A percentile compares a stretch with the other conserved stretches of the same genome.
Evolutionary conservation across 2,329 filamentous ascomycete species (phyloP).

Genomic region (Colletotrichum horii): DNA sequence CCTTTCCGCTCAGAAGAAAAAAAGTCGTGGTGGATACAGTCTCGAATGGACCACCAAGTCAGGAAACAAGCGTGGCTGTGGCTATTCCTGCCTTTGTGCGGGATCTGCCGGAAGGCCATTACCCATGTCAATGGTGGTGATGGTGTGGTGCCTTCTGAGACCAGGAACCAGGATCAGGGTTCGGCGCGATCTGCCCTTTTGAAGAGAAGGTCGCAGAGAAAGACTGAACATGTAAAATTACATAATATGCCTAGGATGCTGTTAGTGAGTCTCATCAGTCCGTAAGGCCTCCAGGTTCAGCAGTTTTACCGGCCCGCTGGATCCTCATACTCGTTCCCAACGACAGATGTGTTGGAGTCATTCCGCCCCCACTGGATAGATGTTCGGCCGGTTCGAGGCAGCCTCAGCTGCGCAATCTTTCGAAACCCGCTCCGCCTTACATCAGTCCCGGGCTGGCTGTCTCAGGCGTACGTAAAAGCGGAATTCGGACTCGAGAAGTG

Average conservation of each 20-base stretch:
- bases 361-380: not conserved
- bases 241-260: not conserved
- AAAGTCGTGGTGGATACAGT: not conserved
- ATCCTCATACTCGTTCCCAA: not conserved
- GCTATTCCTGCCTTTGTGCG: not conserved
- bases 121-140: not conserved
- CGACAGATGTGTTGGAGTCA: not conserved
- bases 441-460: not conserved
- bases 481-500: not conserved
- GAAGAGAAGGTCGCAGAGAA: not conserved
- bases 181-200: not conserved
- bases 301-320: not conserved
- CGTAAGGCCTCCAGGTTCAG: not conserved
- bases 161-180: not conserved
- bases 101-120: not conserved
- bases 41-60: not conserved
- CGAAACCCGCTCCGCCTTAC: not conserved
- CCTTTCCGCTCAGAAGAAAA: not conserved
- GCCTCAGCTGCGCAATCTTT: not conserved
- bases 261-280: not conserved
- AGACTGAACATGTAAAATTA: not conserved
- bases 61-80: not conserved
- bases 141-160: not conserved
- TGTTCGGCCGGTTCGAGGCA: not conserved
- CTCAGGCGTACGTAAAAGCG: not conserved